Conservation (phyloP, 441 rosid species). For the Biscutella laevigata region DNA sequence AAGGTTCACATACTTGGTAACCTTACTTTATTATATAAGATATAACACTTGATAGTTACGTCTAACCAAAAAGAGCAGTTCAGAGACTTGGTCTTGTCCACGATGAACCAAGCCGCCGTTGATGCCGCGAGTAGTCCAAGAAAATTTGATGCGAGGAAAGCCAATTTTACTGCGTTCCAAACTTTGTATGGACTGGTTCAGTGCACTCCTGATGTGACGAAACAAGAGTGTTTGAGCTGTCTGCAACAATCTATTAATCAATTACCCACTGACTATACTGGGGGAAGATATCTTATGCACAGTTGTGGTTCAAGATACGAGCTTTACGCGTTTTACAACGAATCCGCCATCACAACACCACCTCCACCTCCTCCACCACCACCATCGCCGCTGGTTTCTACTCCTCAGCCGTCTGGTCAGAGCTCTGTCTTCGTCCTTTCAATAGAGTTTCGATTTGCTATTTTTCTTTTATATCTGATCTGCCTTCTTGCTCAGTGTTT, state of each 20-base stretch:
- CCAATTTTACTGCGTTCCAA: background rate
- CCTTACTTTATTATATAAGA: no score
- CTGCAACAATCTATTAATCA: background rate
- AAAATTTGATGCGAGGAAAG: background rate
- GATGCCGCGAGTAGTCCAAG: background rate
- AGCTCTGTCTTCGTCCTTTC: background rate
- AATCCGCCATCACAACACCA: background rate
- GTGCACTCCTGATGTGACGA: constrained; percentile 4
- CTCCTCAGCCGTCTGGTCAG: constrained; percentile 12
- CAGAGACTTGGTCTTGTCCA: background rate
- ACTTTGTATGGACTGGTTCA: background rate
- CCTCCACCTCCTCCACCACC: background rate
- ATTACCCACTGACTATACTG: background rate
- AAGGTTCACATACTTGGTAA: no score
- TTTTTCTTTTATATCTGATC: no score
- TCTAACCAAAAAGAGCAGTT: background rate
- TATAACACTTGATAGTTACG: no score
- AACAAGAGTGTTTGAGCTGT: constrained; percentile 13
- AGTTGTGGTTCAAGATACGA: constrained; percentile 21
- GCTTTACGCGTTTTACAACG: constrained; percentile 12
- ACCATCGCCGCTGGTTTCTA: background rate
- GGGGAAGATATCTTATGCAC: background rate
- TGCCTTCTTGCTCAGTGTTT: no score
- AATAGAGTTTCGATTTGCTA: no score
- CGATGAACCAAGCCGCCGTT: background rate